Evolutionary conservation across 1,139 yeast genomes (phyloP).

Genomic region (Sugiyamaella castrensis): DNA sequence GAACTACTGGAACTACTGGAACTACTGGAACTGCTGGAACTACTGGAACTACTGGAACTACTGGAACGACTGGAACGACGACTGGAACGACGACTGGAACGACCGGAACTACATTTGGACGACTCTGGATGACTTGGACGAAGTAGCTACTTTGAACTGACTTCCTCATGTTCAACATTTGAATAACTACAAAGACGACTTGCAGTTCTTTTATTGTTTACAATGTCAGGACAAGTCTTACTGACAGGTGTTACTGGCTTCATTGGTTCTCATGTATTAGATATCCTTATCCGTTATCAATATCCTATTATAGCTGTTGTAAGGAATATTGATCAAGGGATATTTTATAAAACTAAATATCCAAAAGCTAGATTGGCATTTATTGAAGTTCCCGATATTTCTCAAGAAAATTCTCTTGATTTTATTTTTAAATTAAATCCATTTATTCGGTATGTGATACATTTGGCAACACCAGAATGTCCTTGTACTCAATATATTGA

Average conservation of each 20-base stretch:
- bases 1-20: no score
- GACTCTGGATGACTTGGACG: no score
- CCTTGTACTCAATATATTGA: conserved; percentile 25
- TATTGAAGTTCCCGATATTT: conserved; percentile 52
- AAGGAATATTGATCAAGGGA: conserved; percentile 45
- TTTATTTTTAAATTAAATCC: conserved; percentile 45
- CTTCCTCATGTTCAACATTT: no score
- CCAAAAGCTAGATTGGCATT: conserved; percentile 41
- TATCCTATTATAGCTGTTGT: conserved; percentile 60
- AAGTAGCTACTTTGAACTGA: no score
- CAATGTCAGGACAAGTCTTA: conserved; percentile 32
- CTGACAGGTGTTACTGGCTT: conserved; percentile 62
- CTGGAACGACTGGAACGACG: no score
- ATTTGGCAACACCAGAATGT: conserved; percentile 58
- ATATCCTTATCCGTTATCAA: conserved; percentile 37
- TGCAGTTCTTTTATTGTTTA: no score
- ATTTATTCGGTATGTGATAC: conserved; percentile 51
- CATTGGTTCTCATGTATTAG: conserved; percentile 52
- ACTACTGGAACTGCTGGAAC: no score
- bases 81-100: no score
- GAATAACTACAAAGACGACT: no score
- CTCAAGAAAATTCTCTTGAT: conserved; percentile 50
- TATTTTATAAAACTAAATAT: conserved; percentile 40
- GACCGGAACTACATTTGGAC: no score
- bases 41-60: no score